phyloP scores from a whole-genome alignment of 805 yeast species.

The Myxozyma geophila region DNA sequence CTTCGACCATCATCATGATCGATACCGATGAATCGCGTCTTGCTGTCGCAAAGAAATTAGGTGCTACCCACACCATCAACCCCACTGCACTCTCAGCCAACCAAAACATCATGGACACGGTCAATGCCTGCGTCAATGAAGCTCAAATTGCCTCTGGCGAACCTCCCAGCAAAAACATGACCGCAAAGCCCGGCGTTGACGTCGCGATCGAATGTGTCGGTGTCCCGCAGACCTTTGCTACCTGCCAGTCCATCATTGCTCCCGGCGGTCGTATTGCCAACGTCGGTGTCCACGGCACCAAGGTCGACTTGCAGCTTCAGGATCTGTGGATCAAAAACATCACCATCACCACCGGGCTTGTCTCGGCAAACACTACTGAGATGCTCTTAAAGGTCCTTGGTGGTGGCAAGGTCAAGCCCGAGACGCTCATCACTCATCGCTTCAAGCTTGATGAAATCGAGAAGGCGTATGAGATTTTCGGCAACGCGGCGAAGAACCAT shows the following conservation, averaged over 20 bases:
- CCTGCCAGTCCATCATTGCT: constrained; percentile 27
- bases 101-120: constrained; percentile 20
- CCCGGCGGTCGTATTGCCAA: constrained; percentile 35
- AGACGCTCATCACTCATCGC: constrained; percentile 33
- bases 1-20: constrained; percentile 32
- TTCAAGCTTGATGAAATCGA: constrained; percentile 31
- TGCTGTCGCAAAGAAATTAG: constrained; percentile 25
- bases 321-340: constrained; percentile 30
- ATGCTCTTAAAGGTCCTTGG: constrained; percentile 22
- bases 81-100: constrained; percentile 15
- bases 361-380: constrained; percentile 31
- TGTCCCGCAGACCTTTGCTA: constrained; percentile 24
- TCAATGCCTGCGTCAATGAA: constrained; percentile 9
- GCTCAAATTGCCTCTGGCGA: constrained; percentile 8
- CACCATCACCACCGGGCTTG: constrained; percentile 31
- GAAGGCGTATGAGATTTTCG: constrained; percentile 33
- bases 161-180: constrained; percentile 12
- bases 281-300: constrained; percentile 34
- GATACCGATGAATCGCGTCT: constrained; percentile 32
- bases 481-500: constrained; percentile 31
- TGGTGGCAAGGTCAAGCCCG: constrained; percentile 32
- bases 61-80: constrained; percentile 28
- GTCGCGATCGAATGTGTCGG: constrained; percentile 36
- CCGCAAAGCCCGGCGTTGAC: constrained; percentile 33
- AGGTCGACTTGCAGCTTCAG: constrained; percentile 24